Conservation (phyloP, 2,329 filamentous ascomycete genomes). For the Nigrograna mackinnonii region DNA sequence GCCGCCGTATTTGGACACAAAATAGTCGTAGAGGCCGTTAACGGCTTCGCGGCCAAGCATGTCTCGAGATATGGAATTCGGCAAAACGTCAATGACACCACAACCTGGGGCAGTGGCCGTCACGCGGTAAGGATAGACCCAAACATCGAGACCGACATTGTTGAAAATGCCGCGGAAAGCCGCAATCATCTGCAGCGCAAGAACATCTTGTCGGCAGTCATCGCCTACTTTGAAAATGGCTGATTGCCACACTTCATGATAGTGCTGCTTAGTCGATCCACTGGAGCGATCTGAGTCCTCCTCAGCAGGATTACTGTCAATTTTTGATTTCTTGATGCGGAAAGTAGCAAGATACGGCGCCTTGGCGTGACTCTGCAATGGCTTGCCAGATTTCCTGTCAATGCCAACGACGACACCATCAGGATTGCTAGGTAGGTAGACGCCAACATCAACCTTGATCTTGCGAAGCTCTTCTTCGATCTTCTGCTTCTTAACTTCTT, state of each 20-base stretch:
- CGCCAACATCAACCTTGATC: constrained; percentile 94
- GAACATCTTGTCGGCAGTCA: constrained; percentile 94
- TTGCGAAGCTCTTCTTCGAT: constrained; percentile 98
- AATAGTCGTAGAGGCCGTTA: constrained; percentile 98
- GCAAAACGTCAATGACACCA: constrained; percentile 96
- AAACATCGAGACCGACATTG: constrained; percentile 91
- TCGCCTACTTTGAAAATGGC: constrained; percentile 99
- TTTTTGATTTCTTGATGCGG: constrained; percentile 82
- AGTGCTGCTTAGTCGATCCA: constrained; percentile 49
- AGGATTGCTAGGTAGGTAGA: constrained; percentile 95
- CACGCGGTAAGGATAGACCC: constrained; percentile 95
- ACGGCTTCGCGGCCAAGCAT: constrained; percentile 98
- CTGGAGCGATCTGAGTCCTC: constrained; percentile 36
- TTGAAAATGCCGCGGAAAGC: constrained; percentile 98
- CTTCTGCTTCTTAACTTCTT: constrained; percentile 98
- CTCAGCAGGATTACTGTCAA: constrained; percentile 36
- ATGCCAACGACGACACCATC: constrained; percentile 98
- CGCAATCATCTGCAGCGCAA: constrained; percentile 96
- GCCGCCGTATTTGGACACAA: constrained; percentile 94
- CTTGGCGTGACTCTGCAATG: constrained; percentile 96
- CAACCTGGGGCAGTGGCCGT: constrained; percentile 97
- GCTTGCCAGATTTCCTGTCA: constrained; percentile 96
- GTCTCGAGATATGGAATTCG: constrained; percentile 96
- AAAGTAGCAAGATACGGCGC: constrained; percentile 99
- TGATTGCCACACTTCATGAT: constrained; percentile 96